Conservation (phyloP, 257 asterid genomes). For the Asclepias syriaca region DNA sequence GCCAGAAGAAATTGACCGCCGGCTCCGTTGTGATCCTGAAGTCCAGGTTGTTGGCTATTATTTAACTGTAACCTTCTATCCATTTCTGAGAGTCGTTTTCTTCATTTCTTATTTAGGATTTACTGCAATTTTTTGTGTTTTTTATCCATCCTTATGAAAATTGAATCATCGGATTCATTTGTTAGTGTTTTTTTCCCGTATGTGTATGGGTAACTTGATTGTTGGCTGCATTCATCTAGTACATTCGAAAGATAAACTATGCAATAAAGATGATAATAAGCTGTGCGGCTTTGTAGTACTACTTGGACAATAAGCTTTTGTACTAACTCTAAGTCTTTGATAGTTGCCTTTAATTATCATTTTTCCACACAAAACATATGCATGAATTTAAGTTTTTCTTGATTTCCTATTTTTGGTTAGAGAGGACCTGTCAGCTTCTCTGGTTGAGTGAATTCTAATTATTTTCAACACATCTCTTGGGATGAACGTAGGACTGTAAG, state of each 20-base stretch:
- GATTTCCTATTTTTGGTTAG: not conserved
- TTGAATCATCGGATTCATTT: not conserved
- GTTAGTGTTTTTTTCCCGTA: too few relatives aligned
- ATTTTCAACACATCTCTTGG: not conserved
- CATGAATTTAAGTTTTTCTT: not conserved
- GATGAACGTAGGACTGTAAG: slow-evolving; percentile 62
- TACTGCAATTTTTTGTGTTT: not conserved
- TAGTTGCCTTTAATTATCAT: not conserved
- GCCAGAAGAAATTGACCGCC: slow-evolving; percentile 57
- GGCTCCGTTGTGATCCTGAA: slow-evolving; percentile 65
- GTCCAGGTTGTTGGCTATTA: slow-evolving; percentile 31
- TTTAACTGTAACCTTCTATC: not conserved
- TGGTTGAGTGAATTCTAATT: slow-evolving; percentile 5
- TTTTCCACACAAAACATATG: not conserved
- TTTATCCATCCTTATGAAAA: not conserved
- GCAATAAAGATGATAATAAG: not conserved
- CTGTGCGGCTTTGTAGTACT: not conserved
- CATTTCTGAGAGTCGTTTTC: not conserved
- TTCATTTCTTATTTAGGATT: not conserved
- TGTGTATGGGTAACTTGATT: not conserved
- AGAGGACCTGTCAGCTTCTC: not conserved
- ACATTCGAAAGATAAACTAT: not conserved
- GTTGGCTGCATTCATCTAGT: not conserved
- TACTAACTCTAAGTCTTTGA: not conserved
- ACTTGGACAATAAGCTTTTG: not conserved